phyloP scores from a whole-genome alignment of 768 basidiomycete genomes.

The Kwoniella dejecticola region DNA sequence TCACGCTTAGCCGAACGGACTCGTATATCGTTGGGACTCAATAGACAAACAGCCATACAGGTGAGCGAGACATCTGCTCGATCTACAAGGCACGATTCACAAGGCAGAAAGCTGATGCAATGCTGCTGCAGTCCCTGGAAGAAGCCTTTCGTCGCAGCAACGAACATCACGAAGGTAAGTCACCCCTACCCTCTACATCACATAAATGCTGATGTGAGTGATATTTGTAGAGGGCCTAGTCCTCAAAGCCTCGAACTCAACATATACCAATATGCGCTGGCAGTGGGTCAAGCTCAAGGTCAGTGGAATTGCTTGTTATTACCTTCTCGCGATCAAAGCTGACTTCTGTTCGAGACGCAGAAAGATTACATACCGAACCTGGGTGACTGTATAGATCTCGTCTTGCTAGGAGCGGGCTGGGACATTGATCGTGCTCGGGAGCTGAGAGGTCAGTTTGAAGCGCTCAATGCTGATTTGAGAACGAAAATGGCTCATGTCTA shows the following conservation, averaged over 20 bases:
- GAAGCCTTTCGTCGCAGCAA: slow-evolving; percentile 18
- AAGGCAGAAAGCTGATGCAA: too few species aligned
- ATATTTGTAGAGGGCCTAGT: slow-evolving; percentile 61
- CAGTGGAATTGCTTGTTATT: slow-evolving; percentile 7
- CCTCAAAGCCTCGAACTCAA: slow-evolving; percentile 70
- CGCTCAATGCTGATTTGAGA: too few species aligned
- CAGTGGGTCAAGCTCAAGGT: slow-evolving; percentile 78
- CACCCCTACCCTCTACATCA: neutral
- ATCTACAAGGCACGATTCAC: neutral
- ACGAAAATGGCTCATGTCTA: too few species aligned
- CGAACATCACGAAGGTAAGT: slow-evolving; percentile 28
- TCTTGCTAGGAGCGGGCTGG: slow-evolving; percentile 76
- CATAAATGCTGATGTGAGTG: neutral
- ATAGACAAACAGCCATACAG: slow-evolving; percentile 21
- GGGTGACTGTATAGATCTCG: slow-evolving; percentile 79
- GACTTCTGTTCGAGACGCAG: slow-evolving; percentile 49
- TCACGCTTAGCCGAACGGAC: slow-evolving; percentile 62
- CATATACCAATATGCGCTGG: slow-evolving; percentile 66
- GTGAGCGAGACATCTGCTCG: slow-evolving; percentile 14
- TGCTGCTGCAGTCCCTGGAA: slow-evolving; percentile 13
- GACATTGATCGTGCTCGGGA: slow-evolving; percentile 75
- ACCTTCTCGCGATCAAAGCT: neutral
- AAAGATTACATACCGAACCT: slow-evolving; percentile 83
- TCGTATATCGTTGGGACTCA: slow-evolving; percentile 58
- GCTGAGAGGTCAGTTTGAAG: slow-evolving; percentile 66